A percentile compares a stretch with the other conserved stretches of the same genome.
Evolutionary conservation across 1,139 yeast genomes (phyloP).

Genomic region (Blastobotrys malaysiensis): DNA sequence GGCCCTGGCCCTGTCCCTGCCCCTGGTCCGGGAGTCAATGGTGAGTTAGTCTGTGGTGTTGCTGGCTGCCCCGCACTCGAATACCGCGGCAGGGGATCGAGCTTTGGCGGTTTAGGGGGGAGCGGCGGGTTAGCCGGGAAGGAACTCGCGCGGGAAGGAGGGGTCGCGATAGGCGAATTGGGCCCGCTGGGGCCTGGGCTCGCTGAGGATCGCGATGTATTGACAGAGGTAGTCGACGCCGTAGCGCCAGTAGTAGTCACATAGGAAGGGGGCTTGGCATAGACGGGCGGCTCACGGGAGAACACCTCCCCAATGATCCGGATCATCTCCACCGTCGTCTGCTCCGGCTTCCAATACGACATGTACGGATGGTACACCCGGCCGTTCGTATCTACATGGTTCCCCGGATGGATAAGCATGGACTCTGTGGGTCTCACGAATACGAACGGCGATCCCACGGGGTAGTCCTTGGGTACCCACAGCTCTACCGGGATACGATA

Average conservation of each 20-base stretch:
- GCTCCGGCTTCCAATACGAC: slow-evolving; percentile 46
- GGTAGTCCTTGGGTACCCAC: slow-evolving; percentile 75
- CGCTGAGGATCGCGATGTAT: slow-evolving; percentile 14
- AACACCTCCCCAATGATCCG: slow-evolving; percentile 40
- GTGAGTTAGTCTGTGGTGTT: background rate
- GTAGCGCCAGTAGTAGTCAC: slow-evolving; percentile 15
- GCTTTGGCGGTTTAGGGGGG: slow-evolving; percentile 2
- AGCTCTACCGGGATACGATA: slow-evolving; percentile 57
- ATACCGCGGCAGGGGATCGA: background rate
- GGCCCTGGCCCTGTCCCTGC: background rate
- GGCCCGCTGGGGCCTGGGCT: slow-evolving; percentile 1
- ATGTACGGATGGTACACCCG: slow-evolving; percentile 64
- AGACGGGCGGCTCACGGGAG: slow-evolving; percentile 47
- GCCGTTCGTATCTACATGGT: slow-evolving; percentile 71
- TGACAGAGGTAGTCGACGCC: too few relatives aligned
- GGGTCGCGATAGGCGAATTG: background rate
- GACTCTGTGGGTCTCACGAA: slow-evolving; percentile 51
- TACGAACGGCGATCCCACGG: slow-evolving; percentile 55
- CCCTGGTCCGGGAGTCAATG: too few relatives aligned
- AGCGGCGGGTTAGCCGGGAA: slow-evolving; percentile 5
- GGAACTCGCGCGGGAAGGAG: slow-evolving; percentile 1
- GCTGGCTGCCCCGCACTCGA: background rate
- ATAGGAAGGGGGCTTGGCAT: slow-evolving; percentile 36
- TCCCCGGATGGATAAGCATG: slow-evolving; percentile 53
- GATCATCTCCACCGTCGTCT: slow-evolving; percentile 38